Base-by-base conservation (phyloP, 2,329 filamentous ascomycete species). In the Biscogniauxia sp. region DNA sequence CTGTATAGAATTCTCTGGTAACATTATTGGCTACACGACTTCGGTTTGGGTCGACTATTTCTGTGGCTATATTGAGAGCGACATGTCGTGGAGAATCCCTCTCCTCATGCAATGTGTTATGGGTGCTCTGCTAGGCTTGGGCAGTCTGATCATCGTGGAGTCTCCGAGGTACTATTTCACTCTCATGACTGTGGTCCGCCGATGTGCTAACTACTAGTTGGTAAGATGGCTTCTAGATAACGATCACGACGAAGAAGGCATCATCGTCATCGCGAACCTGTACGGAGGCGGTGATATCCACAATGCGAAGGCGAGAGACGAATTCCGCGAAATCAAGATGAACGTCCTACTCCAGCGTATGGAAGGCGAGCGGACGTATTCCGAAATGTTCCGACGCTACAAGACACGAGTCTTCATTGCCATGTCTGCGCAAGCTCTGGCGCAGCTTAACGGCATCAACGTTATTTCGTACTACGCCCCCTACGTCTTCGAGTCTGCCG, bases 21-120 rank as follows among this genome's bases (percentile, higher is more conserved):
- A 99, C 77, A 96, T 99, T 65, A 89, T 92, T 63, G 95, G 95
- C 32, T 99, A 99, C 74, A 90, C 94, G 58, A 93, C 92, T 57
- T 98, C 94, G 69, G 94, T 98, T 20, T 99, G 95, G 95, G 94
- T 98, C 26, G 95, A 99, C 76, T 99, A 98, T 77, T 94, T 95
- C 70, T 97, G 93, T 77, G 95, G 91, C 60, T 97, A 84, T 73
- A 98, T 99, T 72, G 77, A 92, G 64, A 91, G 82, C 70, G 82
- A 98, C 74, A 84, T 89, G 79, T 92, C 95, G 1, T 99, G 95
- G 95, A 90, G 95, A 54, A 70, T 97, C 52, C 95, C 95, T 1
- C 79, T 99, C 56, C 78, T 93, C 53, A 91, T 97, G 88, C 95
- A 99, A 77, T 97, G 95, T 72, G 76, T 96, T 53, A 98, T 99